Base-by-base conservation (phyloP, 2,329 filamentous ascomycete species). In the Alternaria novae-zelandiae region DNA sequence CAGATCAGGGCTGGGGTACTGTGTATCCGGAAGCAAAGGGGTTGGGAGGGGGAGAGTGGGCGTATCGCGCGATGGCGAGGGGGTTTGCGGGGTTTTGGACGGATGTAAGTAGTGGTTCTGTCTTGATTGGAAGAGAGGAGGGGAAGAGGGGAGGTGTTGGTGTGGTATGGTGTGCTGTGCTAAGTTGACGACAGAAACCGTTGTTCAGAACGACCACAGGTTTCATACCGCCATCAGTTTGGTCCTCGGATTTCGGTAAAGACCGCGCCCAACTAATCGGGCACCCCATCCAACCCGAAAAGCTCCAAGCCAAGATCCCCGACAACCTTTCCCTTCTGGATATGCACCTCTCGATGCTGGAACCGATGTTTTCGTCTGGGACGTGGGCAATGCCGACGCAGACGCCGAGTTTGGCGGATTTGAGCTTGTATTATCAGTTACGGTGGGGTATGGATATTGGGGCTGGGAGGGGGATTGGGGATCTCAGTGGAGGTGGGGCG, bases 51-150 rank as follows among this genome's bases (percentile, higher is more conserved):
- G 77, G 74, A 41, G 74, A 74, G 1, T 73, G 79, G 69, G 65
- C 67, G n/a, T 81, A 82, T 57, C 54, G 74, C 7, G 71, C 73
- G 0, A 59, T 82, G 3, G 80, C 77, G 5, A 67, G 81, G n/a
- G 79, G 79, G 0, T 81, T 82, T 36, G 77, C 80, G 3, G 75
- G 70, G n/a, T 82, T 81, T 64, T 82, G 80, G 80, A 78, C 74
- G 3, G 81, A 83, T 61, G 70, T 74, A 57, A 54, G 32, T 30
- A 15, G 13, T 8, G 69, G 49, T n/a, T n/a, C 12, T 30, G 28
- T 2, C 13, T 32, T 30, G 11, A 1, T 30, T 3, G 13, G 12
- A 6, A 2, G 7, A 13, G 1, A 5, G 3, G 12, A 12, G 28
- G 12, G 12, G 12, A 28, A 6, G 12, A 12, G 28, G 12, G 12